phyloP scores from a whole-genome alignment of 495 filamentous ascomycete species.

The Penicillium taxi region DNA sequence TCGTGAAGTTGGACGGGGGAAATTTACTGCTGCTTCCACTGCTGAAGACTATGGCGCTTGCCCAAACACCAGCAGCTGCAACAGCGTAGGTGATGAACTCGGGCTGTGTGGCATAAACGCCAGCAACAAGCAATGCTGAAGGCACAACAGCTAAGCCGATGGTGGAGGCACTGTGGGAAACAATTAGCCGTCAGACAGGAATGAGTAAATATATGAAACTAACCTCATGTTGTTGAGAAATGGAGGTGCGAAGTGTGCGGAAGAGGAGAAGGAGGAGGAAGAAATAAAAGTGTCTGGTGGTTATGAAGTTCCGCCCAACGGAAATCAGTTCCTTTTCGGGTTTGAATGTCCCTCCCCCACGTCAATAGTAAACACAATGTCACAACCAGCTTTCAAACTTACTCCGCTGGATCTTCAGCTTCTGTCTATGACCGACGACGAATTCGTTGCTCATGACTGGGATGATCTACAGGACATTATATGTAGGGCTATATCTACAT shows the following conservation, averaged over 20 bases:
- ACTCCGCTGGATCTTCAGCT: slow-evolving; percentile 59
- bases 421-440: slow-evolving; percentile 60
- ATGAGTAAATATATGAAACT: background rate
- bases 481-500: slow-evolving; percentile 37
- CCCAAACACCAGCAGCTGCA: slow-evolving; percentile 21
- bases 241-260: slow-evolving; percentile 5
- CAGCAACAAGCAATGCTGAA: slow-evolving; percentile 69
- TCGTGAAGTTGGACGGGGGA: slow-evolving; percentile 3
- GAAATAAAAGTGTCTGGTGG: slow-evolving; percentile 7
- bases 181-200: slow-evolving; percentile 5
- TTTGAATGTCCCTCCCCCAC: background rate
- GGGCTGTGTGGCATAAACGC: slow-evolving; percentile 64
- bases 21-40: slow-evolving; percentile 17
- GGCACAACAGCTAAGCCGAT: slow-evolving; percentile 79
- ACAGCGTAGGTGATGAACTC: slow-evolving; percentile 72
- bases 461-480: slow-evolving; percentile 59
- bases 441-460: slow-evolving; percentile 62
- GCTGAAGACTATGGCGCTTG: slow-evolving; percentile 12
- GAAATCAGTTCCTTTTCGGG: slow-evolving; percentile 18
- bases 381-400: slow-evolving; percentile 48
- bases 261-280: slow-evolving; percentile 7
- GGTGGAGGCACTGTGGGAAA: slow-evolving; percentile 42
- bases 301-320: slow-evolving; percentile 24
- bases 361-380: background rate
- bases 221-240: slow-evolving; percentile 31